Base-by-base conservation (phyloP, 2,329 filamentous ascomycete genomes). In the Colletotrichum ledebouriae region DNA sequence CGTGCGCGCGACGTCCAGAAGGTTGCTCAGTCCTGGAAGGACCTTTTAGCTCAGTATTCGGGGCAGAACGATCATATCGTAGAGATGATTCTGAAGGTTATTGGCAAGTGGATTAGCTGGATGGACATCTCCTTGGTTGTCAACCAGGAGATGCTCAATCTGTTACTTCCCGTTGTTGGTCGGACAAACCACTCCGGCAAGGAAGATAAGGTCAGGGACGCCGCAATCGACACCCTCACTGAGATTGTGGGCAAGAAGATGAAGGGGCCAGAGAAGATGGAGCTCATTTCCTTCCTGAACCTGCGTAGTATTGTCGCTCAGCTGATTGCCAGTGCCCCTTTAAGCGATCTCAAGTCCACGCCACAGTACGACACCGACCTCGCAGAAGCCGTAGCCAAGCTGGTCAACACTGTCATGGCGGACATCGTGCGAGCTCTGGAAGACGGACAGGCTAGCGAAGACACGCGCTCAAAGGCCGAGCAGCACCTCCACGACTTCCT, bases 181-280 rank as follows among this genome's bases (percentile, higher is more conserved):
- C 92, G 91, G 78, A 84, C 89, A 76, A 86, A 89, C 77, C 76
- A 85, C 71, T 80, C 85, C 74, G 81, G 88, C 75, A 79, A 86
- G 76, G 84, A 92, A 80, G 94, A 97, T 76, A 92, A 90, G 77
- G 92, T 97, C 71, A 90, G 94, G 71, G 92, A 97, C 81, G 92
- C 94, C 17, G 95, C 96, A 59, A 94, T 98, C 73, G 94, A 98
- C 75, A 94, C 96, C 33, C 92, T 99, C 76, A 97, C 94, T 5
- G 95, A 99, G 81, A 97, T 97, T 73, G 93, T 97, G 66, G 92
- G 91, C 78, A 99, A 99, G 86, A 98, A 98, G 85, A 99, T 99
- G 96, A 94, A 93, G 75, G 86, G 94, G 2, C 85, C 88, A 42
- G 95, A 98, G 82, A 99, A 99, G 86, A 91, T 97, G 74, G 92